Base-by-base conservation (phyloP, 1,139 yeast genomes). In the Blastobotrys malaysiensis region DNA sequence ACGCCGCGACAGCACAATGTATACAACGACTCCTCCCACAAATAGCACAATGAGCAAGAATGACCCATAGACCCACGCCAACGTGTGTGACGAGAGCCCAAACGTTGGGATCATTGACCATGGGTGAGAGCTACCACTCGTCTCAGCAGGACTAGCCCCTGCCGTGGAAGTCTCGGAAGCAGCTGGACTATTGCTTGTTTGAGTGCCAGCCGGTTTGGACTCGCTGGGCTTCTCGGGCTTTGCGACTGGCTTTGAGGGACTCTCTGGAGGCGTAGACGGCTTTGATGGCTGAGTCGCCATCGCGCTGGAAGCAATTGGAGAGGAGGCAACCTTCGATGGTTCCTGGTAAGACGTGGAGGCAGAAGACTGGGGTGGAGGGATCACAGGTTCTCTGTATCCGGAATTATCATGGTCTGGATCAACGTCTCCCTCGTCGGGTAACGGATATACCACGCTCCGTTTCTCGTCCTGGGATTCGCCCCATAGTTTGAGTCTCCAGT, bases 401-500 rank as follows among this genome's bases (percentile, higher is more conserved):
- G 39, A 31, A 11, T 49, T 11, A 24, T 27, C 39, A 16, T 57
- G 58, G 16, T 55, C 53, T 5, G 59, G 55, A 20, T 57, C 57
- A 1, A 56, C 54, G 39, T 61, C 57, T 4, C 52, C 56, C 31
- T 58, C 57, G 9, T 58, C 59, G 3, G 57, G 57, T 43, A 61
- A 60, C 6, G 66, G 65, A 7, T 74, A 67, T 20, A 75, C 73
- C 53, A 69, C 79, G 0, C 88, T 90, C 66, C 81, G 80, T 1
- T 76, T 68, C 1, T 83, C 79, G 68, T 88, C 90, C 45, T 75
- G 76, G 14, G 84, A 74, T 67, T 85, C 95, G 19, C 99, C 99
- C 76, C 88, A 95, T 9, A 91, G 73, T 53, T 83, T 80, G 65
- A 93, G 69, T 66, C 84, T 85, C 95, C 97, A 93, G 62, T 80